Conservation (phyloP, 2,329 filamentous ascomycete species). For the Claviceps fusiformis region DNA sequence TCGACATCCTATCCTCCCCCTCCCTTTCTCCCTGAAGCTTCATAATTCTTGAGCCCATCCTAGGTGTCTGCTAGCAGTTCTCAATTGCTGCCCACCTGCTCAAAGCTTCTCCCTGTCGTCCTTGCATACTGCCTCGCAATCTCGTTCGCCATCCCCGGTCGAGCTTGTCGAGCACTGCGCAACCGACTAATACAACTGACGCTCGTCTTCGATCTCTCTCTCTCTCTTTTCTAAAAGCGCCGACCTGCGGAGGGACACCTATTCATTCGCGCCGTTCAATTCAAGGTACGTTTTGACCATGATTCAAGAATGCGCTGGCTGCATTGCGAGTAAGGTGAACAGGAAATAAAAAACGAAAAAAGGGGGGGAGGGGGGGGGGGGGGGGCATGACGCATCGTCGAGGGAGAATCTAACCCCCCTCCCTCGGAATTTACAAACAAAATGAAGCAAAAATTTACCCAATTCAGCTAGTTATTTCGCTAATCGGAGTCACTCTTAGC, state of each 20-base stretch:
- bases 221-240: background rate
- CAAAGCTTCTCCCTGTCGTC: background rate
- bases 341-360: too few species aligned
- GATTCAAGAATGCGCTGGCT: background rate
- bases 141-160: constrained; percentile 7
- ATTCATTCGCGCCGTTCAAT: constrained; percentile 15
- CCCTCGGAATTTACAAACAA: background rate
- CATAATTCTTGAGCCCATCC: constrained; percentile 3
- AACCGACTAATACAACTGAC: background rate
- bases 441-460: background rate
- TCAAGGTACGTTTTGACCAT: constrained; percentile 16
- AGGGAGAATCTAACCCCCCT: background rate
- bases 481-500: background rate
- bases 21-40: background rate
- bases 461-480: background rate
- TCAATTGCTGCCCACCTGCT: constrained; percentile 5
- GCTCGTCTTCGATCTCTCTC: background rate
- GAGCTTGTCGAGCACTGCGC: constrained; percentile 6
- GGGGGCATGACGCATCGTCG: background rate
- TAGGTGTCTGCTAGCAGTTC: constrained; percentile 3
- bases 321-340: background rate
- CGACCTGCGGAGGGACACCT: constrained; percentile 7
- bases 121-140: background rate
- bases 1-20: background rate
- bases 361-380: too few species aligned